phyloP scores from a whole-genome alignment of 2,329 filamentous ascomycete genomes.

The Fusarium incarnatum region DNA sequence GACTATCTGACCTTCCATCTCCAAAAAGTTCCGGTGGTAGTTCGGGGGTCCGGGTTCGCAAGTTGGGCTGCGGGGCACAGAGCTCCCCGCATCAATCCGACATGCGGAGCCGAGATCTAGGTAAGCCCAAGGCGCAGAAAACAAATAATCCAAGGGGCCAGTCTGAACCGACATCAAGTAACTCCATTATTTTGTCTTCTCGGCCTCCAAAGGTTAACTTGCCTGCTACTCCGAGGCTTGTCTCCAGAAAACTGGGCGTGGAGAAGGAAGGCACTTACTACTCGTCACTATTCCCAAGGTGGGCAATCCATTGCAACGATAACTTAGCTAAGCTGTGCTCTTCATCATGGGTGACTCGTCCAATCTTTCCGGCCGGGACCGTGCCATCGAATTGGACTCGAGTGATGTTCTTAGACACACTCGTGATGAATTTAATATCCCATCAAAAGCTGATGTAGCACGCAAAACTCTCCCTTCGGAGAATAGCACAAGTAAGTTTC shows the following conservation, averaged over 20 bases:
- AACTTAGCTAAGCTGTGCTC: slow-evolving; percentile 8
- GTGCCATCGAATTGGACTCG: slow-evolving; percentile 59
- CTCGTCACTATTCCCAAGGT: background rate
- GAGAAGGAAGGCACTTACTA: slow-evolving; percentile 10
- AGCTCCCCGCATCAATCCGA: slow-evolving; percentile 35
- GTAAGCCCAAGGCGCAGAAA: background rate
- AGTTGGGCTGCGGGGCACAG: slow-evolving; percentile 33
- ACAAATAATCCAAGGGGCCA: background rate
- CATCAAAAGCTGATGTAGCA: slow-evolving; percentile 56
- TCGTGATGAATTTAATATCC: slow-evolving; percentile 77
- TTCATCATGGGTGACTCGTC: slow-evolving; percentile 35
- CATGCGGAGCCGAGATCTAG: slow-evolving; percentile 28
- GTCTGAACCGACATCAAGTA: background rate
- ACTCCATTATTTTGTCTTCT: background rate
- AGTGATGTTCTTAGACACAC: slow-evolving; percentile 66
- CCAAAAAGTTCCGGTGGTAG: slow-evolving; percentile 21
- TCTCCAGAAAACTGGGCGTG: slow-evolving; percentile 6
- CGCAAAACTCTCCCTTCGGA: slow-evolving; percentile 44
- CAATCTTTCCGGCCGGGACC: slow-evolving; percentile 21
- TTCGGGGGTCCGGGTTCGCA: slow-evolving; percentile 29
- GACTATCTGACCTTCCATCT: background rate
- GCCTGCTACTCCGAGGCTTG: background rate
- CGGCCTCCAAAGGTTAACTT: background rate
- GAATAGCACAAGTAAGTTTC: slow-evolving; percentile 15
- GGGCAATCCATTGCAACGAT: slow-evolving; percentile 11